phyloP scores from a whole-genome alignment of 2,329 filamentous ascomycete species.

The Penicillium paneum region DNA sequence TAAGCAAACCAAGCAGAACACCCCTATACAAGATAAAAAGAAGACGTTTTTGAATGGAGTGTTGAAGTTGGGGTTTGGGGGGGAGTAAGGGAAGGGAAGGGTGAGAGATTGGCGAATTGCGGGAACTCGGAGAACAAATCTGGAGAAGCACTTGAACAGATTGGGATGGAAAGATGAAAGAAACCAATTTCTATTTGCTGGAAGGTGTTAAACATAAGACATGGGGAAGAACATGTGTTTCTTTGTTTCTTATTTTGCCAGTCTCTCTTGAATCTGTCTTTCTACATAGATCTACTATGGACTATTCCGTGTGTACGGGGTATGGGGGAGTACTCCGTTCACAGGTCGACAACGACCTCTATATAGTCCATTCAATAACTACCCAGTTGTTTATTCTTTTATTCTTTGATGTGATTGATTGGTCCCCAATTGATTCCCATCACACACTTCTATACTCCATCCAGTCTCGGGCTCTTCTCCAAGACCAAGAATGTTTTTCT shows the following conservation, averaged over 20 bases:
- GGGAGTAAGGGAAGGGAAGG: conserved; percentile 18
- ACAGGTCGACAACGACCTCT: neutral
- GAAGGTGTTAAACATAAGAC: neutral
- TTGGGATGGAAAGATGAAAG: conserved; percentile 1
- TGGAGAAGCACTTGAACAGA: conserved; percentile 8
- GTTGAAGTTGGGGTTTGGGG: conserved; percentile 8
- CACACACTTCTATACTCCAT: neutral
- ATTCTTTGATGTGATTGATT: neutral
- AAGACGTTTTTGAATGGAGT: neutral
- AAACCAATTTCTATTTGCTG: neutral
- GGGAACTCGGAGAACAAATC: conserved; percentile 1
- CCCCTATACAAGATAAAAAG: conserved; percentile 2
- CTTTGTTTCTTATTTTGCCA: no score
- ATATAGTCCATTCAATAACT: neutral
- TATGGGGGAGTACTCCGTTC: no score
- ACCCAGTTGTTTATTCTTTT: neutral
- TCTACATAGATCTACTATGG: neutral
- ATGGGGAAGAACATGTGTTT: neutral
- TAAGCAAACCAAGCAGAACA: conserved; percentile 1
- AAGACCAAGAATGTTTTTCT: conserved; percentile 1
- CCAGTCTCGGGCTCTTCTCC: neutral
- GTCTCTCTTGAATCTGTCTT: neutral
- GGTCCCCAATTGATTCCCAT: no score
- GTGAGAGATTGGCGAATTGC: conserved; percentile 12
- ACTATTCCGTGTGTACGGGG: no score